Percentiles rank a stretch among this genome's conserved stretches.
These are phyloP conservation scores for Botrytis hyacinthi DNA, from an alignment of 2,329 filamentous ascomycete genomes.

Conservation along the genomic window DNA sequence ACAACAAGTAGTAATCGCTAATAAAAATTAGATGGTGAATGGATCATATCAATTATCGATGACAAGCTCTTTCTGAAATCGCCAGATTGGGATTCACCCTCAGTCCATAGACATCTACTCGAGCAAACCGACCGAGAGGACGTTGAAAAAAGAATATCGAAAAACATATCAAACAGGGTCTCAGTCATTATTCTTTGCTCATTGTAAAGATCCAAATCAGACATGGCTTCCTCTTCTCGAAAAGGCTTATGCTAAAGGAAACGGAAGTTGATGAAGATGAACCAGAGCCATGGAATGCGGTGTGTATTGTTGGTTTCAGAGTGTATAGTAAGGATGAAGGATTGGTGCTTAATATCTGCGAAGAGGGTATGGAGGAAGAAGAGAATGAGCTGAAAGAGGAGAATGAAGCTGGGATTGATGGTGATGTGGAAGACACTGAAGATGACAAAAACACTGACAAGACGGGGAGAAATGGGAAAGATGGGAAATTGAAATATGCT, in stretches of 20 bases:
- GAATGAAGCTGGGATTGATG: slow-evolving; percentile 26
- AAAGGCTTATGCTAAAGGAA: slow-evolving; percentile 73
- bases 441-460: slow-evolving; percentile 28
- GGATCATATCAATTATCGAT: slow-evolving; percentile 88
- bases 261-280: slow-evolving; percentile 36
- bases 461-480: slow-evolving; percentile 14
- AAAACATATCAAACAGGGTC: slow-evolving; percentile 54
- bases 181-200: slow-evolving; percentile 73
- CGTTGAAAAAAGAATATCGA: slow-evolving; percentile 66
- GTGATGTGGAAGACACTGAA: slow-evolving; percentile 28
- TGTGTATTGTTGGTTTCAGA: slow-evolving; percentile 44
- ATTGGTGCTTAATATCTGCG: slow-evolving; percentile 29
- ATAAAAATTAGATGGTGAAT: slow-evolving; percentile 65
- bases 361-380: slow-evolving; percentile 24
- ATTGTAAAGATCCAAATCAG: slow-evolving; percentile 72
- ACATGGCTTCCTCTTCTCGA: slow-evolving; percentile 80
- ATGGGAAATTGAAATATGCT: background rate
- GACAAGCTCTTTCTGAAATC: slow-evolving; percentile 85
- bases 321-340: slow-evolving; percentile 48
- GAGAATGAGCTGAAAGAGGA: background rate
- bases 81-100: slow-evolving; percentile 76
- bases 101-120: slow-evolving; percentile 70
- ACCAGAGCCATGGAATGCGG: slow-evolving; percentile 45
- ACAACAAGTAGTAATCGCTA: background rate
- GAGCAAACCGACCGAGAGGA: slow-evolving; percentile 73